Evolutionary conservation across 805 yeast species (phyloP), one percentile per base, ranked within the genome.

Genomic region (Candida maris): DNA sequence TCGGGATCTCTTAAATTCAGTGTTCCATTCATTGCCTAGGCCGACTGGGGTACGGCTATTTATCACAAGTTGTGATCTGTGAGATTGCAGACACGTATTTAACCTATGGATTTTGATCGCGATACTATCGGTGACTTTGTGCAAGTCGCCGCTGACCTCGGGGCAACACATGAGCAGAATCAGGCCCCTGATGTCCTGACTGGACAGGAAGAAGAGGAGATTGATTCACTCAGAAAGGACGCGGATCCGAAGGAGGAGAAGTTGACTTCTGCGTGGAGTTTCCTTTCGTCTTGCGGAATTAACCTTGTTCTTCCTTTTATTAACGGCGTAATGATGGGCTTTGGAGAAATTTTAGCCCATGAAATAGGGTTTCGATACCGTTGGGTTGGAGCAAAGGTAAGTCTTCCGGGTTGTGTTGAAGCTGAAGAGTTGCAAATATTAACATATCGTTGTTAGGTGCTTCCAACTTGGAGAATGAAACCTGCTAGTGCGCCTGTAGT

Each of bases 291-390:
- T n/a, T 57, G 82, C 16, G 72, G 88, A 2, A 77, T 91, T 44
- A 91, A 91, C 49, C 62, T 91, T 48, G 56, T 88, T 2, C 63
- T 91, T 30, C 97, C 97, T 2, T 88, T 91, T 52, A 68, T 91
- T 48, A 91, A 91, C 52, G 97, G 97, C 6, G 67, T 91, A 62
- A 89, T 89, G 96, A 72, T 91, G 34, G 97, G 97, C 0, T 87
- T 91, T 57, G 97, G 97, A 2, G 97, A 91, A 65, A 79, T 91
- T 15, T 66, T 86, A 40, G 97, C 97, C 6, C 96, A 89, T 57
- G 97, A 91, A 53, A 63, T 91, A 27, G 95, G 96, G 5, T 85
- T 85, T 66, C 70, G 71, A 32, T 81, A 76, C 62, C 79, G 85
- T 30, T 84, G 93, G 85, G 54, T 68, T 16, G 87, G 83, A 5